Conservation (phyloP, 441 rosid species). For the Aquilaria agallochum region DNA sequence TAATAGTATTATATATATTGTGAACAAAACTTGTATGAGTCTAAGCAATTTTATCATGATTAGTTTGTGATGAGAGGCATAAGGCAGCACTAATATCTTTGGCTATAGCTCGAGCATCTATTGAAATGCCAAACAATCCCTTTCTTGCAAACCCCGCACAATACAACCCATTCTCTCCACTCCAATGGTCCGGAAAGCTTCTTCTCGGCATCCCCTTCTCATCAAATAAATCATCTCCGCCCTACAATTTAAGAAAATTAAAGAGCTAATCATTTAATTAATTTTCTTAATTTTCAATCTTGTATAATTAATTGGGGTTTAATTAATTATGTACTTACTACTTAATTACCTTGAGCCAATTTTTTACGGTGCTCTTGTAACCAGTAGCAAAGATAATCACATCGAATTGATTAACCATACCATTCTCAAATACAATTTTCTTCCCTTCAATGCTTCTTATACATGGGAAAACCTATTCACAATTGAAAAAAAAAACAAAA, state of each 20-base stretch:
- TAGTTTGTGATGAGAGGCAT: too few species aligned
- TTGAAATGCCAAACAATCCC: slow-evolving; percentile 38
- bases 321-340: too few species aligned
- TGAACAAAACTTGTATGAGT: too few species aligned
- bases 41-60: too few species aligned
- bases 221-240: slow-evolving; percentile 22
- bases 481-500: not conserved
- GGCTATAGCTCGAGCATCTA: slow-evolving; percentile 36
- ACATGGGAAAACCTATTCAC: not conserved
- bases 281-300: too few species aligned
- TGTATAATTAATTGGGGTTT: not conserved
- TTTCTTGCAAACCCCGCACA: slow-evolving; percentile 31
- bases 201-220: slow-evolving; percentile 35
- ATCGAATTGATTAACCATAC: slow-evolving; percentile 15
- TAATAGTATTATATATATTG: too few species aligned
- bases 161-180: slow-evolving; percentile 18
- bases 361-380: slow-evolving; percentile 34
- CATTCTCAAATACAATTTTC: slow-evolving; percentile 25
- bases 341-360: slow-evolving; percentile 45
- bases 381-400: slow-evolving; percentile 52
- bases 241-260: slow-evolving; percentile 1
- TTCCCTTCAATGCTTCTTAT: slow-evolving; percentile 2
- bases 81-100: slow-evolving; percentile 15
- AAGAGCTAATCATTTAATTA: too few species aligned
- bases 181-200: slow-evolving; percentile 36